A percentile compares a stretch with the other conserved stretches of the same genome.
phyloP scores from a whole-genome alignment of 2,329 filamentous ascomycete species.

The Penicillium brasilianum region DNA sequence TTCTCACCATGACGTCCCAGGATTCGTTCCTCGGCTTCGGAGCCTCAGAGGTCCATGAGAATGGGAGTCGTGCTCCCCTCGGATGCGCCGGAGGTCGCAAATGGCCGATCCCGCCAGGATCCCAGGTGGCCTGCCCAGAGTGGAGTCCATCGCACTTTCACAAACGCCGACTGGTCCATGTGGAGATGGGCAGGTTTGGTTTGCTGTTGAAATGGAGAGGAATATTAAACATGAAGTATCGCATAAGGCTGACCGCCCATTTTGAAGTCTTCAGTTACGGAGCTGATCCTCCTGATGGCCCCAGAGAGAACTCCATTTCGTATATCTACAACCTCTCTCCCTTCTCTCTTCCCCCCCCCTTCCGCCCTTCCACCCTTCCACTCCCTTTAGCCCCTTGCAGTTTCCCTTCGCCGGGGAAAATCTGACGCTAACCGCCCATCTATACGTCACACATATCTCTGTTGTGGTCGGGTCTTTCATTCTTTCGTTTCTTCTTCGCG shows the following conservation, averaged over 20 bases:
- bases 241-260: conserved; percentile 33
- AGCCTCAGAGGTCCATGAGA: conserved; percentile 2
- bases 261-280: background rate
- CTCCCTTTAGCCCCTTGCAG: background rate
- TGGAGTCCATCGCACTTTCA: background rate
- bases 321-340: background rate
- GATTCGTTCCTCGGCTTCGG: conserved; percentile 1
- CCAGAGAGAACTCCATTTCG: background rate
- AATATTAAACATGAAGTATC: background rate
- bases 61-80: too few relatives aligned
- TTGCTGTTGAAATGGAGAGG: background rate
- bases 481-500: background rate
- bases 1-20: conserved; percentile 5
- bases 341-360: too few relatives aligned
- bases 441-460: background rate
- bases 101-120: conserved; percentile 18
- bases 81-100: conserved; percentile 26
- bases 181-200: background rate
- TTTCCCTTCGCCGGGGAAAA: background rate
- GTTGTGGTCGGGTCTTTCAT: background rate
- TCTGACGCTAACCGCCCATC: background rate
- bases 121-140: conserved; percentile 1
- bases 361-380: background rate
- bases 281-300: conserved; percentile 5
- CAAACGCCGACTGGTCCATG: conserved; percentile 1